Conservation (phyloP, 345 rosid species). For the Acer saccharum region DNA sequence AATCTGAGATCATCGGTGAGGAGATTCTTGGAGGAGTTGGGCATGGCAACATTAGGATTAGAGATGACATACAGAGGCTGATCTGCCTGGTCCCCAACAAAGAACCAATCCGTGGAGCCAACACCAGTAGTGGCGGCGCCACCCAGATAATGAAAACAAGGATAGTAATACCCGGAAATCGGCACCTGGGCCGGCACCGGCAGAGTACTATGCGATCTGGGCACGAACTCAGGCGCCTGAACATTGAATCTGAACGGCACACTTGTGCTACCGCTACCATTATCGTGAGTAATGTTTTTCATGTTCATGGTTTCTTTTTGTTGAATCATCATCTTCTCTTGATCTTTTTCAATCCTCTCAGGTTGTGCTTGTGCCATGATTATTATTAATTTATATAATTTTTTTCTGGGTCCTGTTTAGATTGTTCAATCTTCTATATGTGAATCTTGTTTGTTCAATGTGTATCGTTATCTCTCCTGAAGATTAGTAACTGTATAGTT, state of each 20-base stretch:
- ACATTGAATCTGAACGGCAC: slow-evolving; percentile 87
- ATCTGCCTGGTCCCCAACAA: slow-evolving; percentile 59
- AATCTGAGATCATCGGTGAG: slow-evolving; percentile 77
- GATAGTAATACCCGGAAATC: slow-evolving; percentile 66
- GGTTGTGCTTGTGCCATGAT: slow-evolving; percentile 65
- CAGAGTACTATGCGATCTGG: slow-evolving; percentile 45
- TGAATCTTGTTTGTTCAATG: slow-evolving; percentile 8
- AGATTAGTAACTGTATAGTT: slow-evolving; percentile 45
- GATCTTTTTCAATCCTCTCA: slow-evolving; percentile 32
- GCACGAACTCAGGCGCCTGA: slow-evolving; percentile 89
- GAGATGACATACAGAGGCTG: slow-evolving; percentile 55
- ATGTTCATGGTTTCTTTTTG: slow-evolving; percentile 34
- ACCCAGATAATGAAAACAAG: slow-evolving; percentile 63
- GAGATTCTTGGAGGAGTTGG: slow-evolving; percentile 48
- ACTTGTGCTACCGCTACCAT: slow-evolving; percentile 23
- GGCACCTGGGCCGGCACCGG: slow-evolving; percentile 31
- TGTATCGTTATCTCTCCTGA: slow-evolving; percentile 30
- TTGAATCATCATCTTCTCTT: background rate
- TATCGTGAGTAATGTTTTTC: background rate
- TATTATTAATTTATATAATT: background rate
- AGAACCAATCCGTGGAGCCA: slow-evolving; percentile 76
- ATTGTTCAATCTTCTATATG: background rate
- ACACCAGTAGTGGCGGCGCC: slow-evolving; percentile 23
- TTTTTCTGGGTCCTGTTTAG: background rate
- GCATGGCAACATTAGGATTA: slow-evolving; percentile 44